Conservation (phyloP, 768 basidiomycete species). For the Trametes gibbosa region DNA sequence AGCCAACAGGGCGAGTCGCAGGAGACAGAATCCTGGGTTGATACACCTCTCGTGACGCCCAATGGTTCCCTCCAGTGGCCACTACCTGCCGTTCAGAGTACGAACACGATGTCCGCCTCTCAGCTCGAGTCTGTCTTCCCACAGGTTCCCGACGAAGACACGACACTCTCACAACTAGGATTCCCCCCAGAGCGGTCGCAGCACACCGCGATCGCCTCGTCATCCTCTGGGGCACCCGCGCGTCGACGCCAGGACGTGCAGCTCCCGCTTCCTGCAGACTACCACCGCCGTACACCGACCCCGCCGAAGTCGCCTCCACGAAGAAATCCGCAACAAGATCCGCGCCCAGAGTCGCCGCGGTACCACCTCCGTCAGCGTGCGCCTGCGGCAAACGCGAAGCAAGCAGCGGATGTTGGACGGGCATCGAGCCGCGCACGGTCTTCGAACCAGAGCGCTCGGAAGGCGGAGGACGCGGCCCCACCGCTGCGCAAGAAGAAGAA, state of each 20-base stretch:
- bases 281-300: neutral
- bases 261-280: slow-evolving; percentile 8
- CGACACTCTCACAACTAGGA: slow-evolving; percentile 39
- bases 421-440: neutral
- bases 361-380: slow-evolving; percentile 26
- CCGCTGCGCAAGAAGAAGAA: slow-evolving; percentile 17
- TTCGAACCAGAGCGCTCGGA: slow-evolving; percentile 2
- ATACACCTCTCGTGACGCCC: slow-evolving; percentile 54
- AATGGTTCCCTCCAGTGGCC: slow-evolving; percentile 52
- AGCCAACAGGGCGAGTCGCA: slow-evolving; percentile 34
- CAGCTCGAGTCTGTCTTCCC: slow-evolving; percentile 34
- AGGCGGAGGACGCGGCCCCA: neutral
- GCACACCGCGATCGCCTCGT: neutral
- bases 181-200: slow-evolving; percentile 26
- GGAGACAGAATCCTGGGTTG: slow-evolving; percentile 44
- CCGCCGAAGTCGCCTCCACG: neutral
- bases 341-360: slow-evolving; percentile 14
- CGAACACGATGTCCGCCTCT: slow-evolving; percentile 34
- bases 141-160: slow-evolving; percentile 28
- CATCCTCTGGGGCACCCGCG: slow-evolving; percentile 7
- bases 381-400: neutral
- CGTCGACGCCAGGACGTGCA: slow-evolving; percentile 2
- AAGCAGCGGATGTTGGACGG: neutral
- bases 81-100: slow-evolving; percentile 23
- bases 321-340: neutral